Evolutionary conservation across 148 eudicot genomes (phyloP).

Genomic region (Dianthus caryophyllus): DNA sequence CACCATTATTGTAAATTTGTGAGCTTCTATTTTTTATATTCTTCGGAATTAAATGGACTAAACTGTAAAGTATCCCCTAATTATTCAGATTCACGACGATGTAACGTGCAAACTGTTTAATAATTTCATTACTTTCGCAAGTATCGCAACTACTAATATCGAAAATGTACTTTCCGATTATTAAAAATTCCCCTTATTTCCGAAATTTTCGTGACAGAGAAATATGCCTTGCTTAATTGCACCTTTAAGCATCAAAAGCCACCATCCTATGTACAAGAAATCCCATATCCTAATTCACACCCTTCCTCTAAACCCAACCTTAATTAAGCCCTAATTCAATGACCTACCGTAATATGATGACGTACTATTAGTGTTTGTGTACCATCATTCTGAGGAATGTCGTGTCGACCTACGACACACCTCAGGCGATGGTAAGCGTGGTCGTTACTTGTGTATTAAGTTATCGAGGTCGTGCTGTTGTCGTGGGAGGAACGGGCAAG

Average conservation of each 20-base stretch:
- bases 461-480: constrained; percentile 31
- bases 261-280: constrained; percentile 39
- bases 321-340: constrained; percentile 24
- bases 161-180: too few relatives aligned
- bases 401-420: constrained; percentile 29
- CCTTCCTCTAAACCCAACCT: constrained; percentile 22
- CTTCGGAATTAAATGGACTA: not conserved
- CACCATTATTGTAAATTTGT: constrained; percentile 13
- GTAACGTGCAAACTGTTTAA: too few relatives aligned
- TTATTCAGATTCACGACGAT: not conserved
- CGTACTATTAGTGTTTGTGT: constrained; percentile 37
- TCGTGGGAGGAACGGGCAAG: constrained; percentile 33
- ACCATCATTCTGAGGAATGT: constrained; percentile 32
- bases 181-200: too few relatives aligned
- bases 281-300: constrained; percentile 31
- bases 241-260: constrained; percentile 16
- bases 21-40: not conserved
- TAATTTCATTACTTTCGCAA: too few relatives aligned
- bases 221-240: constrained; percentile 21
- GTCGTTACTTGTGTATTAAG: constrained; percentile 28
- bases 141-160: too few relatives aligned
- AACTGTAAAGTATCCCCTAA: not conserved
- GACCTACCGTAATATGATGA: constrained; percentile 23
- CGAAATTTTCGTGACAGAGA: too few relatives aligned
- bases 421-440: constrained; percentile 32